These are phyloP conservation scores for Teratosphaeriaceae sp. DNA, from an alignment of 2,329 filamentous ascomycete genomes.

Conservation along the genomic window DNA sequence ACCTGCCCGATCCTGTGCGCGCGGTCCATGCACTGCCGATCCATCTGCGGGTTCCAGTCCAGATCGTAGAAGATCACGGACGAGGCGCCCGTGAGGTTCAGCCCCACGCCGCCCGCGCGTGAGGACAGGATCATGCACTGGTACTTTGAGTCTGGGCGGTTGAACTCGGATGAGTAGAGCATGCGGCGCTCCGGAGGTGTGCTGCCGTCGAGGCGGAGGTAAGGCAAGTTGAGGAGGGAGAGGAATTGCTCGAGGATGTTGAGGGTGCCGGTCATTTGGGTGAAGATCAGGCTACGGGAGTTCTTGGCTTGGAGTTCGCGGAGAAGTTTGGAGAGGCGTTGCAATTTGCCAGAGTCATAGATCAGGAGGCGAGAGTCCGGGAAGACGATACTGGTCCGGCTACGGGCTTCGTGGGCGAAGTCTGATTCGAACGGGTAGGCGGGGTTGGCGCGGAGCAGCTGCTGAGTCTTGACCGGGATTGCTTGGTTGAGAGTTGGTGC, in stretches of 20 bases:
- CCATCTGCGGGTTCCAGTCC: slow-evolving; percentile 97
- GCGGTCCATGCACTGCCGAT: slow-evolving; percentile 88
- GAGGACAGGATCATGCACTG: slow-evolving; percentile 96
- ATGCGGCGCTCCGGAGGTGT: slow-evolving; percentile 82
- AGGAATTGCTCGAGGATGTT: slow-evolving; percentile 95
- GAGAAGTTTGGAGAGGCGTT: slow-evolving; percentile 78
- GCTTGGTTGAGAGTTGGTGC: slow-evolving; percentile 42
- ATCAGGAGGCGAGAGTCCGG: slow-evolving; percentile 93
- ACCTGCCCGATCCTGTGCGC: slow-evolving; percentile 94
- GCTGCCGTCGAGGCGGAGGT: slow-evolving; percentile 75
- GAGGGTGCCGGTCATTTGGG: slow-evolving; percentile 97
- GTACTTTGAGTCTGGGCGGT: slow-evolving; percentile 70
- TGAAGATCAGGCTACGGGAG: slow-evolving; percentile 93
- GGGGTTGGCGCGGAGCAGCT: slow-evolving; percentile 16
- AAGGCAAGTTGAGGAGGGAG: slow-evolving; percentile 62
- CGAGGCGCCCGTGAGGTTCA: slow-evolving; percentile 93
- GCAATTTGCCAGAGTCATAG: slow-evolving; percentile 95
- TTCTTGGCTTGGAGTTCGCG: slow-evolving; percentile 82
- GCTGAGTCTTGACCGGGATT: slow-evolving; percentile 19
- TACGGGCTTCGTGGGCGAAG: slow-evolving; percentile 88
- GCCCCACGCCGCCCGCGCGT: slow-evolving; percentile 89
- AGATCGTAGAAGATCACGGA: slow-evolving; percentile 97
- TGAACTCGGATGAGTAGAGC: slow-evolving; percentile 88
- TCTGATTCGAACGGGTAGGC: slow-evolving; percentile 51
- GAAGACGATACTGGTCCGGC: slow-evolving; percentile 91